phyloP scores from a whole-genome alignment of 1,139 yeast genomes.

The Pichia sp. region DNA sequence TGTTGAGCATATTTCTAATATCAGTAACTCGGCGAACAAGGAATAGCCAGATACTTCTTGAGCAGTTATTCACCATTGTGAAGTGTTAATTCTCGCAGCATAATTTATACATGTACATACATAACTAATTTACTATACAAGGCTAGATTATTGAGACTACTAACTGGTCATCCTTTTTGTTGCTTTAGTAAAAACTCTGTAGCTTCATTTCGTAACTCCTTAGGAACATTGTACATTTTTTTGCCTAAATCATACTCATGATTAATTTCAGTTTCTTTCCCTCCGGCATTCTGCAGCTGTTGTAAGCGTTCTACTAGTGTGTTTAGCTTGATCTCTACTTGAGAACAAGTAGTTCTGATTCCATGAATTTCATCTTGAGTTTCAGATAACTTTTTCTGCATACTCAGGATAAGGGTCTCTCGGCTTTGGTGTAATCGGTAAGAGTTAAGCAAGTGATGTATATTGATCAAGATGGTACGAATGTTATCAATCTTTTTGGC shows the following conservation, averaged over 20 bases:
- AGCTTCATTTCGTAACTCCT: conserved; percentile 6
- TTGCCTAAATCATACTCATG: background rate
- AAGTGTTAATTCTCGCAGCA: background rate
- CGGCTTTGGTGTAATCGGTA: conserved; percentile 60
- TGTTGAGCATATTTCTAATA: background rate
- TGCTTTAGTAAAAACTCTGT: background rate
- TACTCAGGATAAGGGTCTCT: conserved; percentile 50
- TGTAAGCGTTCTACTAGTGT: conserved; percentile 29
- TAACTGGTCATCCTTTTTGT: too few relatives aligned
- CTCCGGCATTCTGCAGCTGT: conserved; percentile 7
- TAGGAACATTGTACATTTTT: background rate
- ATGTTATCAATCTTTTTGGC: conserved; percentile 47
- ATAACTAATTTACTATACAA: background rate
- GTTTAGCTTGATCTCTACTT: conserved; percentile 37
- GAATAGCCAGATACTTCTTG: background rate
- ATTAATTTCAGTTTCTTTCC: background rate
- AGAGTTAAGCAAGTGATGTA: conserved; percentile 53
- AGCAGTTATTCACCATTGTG: too few relatives aligned
- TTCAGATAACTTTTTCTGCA: conserved; percentile 44
- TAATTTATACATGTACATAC: background rate
- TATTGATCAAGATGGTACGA: conserved; percentile 47
- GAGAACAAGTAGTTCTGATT: conserved; percentile 39
- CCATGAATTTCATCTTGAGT: conserved; percentile 41
- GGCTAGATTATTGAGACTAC: too few relatives aligned
- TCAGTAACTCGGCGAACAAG: background rate